These are phyloP conservation scores for Seiridium cupressi DNA, from an alignment of 2,329 filamentous ascomycete genomes.

Conservation along the genomic window DNA sequence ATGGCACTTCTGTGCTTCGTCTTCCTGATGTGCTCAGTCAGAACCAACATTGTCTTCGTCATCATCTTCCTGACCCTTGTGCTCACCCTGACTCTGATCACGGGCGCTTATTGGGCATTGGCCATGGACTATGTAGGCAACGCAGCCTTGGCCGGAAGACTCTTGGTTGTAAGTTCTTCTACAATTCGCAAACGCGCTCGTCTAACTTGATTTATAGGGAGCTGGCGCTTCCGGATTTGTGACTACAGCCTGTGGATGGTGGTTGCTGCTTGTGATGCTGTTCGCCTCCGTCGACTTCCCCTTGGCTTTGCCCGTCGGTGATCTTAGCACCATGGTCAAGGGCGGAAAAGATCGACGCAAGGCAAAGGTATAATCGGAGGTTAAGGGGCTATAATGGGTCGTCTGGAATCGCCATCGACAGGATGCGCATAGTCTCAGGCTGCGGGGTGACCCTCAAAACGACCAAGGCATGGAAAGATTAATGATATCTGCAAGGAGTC, in stretches of 20 bases:
- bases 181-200: not conserved
- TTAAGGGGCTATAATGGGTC: not conserved
- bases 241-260: conserved; percentile 17
- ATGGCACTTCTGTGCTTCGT: conserved; percentile 67
- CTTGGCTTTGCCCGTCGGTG: conserved; percentile 16
- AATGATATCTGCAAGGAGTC: not conserved
- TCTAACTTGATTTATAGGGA: conserved; percentile 11
- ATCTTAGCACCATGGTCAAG: conserved; percentile 17
- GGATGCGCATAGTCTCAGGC: no score
- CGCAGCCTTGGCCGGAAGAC: conserved; percentile 21
- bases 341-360: conserved; percentile 12
- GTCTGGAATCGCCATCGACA: no score
- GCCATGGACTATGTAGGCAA: conserved; percentile 39
- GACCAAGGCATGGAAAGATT: not conserved
- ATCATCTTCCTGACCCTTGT: conserved; percentile 66
- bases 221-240: conserved; percentile 16
- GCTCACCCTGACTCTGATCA: conserved; percentile 56
- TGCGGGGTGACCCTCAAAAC: no score
- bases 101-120: conserved; percentile 58
- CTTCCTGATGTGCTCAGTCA: conserved; percentile 67
- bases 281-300: conserved; percentile 19
- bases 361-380: not conserved
- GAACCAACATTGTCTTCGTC: conserved; percentile 71
- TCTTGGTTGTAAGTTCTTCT: conserved; percentile 23
- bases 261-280: conserved; percentile 15